Base-by-base conservation (phyloP, 768 basidiomycete genomes). In the Mycena rosella region DNA sequence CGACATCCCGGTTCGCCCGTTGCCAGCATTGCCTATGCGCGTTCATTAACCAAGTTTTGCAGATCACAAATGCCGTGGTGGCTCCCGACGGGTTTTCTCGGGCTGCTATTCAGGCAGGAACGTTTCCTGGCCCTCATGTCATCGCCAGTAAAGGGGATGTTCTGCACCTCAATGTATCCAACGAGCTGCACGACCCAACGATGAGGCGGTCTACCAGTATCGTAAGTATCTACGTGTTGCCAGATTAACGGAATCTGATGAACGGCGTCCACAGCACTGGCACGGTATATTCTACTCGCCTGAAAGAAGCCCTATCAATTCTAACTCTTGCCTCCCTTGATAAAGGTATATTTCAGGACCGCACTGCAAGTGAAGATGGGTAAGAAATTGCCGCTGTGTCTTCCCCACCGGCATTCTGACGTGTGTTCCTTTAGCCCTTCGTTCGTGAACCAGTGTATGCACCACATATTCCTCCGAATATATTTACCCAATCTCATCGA, bases 81-180 rank as follows among this genome's bases (percentile, higher is more conserved):
- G 71, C 81, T 7, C 85, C 85, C 9, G 85, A 86, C 51, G 85
- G 85, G 4, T 83, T 82, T 48, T 68, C 56, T 30, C 73, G 75
- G 52, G 75, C 76, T 27, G 81, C 78, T 27, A 83, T 85, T 13
- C 74, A 84, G 24, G 78, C 82, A 26, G 83, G 82, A 5, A 22
- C 65, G 3, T 80, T 81, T 52, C 82, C 84, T 38, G 85, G 83
- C 0, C 71, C 82, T 3, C 73, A 81, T 22, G 80, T 86, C 40
- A 72, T 77, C 36, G 83, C 80, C 20, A 78, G 78, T 63, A 85
- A 83, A 72, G 73, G 72, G 51, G 80, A 82, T 58, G 68, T 66
- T 2, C 62, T 82, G 13, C 78, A 79, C 54, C 76, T 82, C 44
- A 72, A 76, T 2, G 76, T 77, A 15, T 76, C 79, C 57, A 78